These are phyloP conservation scores for Penicillium taxi DNA, from an alignment of 495 filamentous ascomycete genomes.

Conservation along the genomic window DNA sequence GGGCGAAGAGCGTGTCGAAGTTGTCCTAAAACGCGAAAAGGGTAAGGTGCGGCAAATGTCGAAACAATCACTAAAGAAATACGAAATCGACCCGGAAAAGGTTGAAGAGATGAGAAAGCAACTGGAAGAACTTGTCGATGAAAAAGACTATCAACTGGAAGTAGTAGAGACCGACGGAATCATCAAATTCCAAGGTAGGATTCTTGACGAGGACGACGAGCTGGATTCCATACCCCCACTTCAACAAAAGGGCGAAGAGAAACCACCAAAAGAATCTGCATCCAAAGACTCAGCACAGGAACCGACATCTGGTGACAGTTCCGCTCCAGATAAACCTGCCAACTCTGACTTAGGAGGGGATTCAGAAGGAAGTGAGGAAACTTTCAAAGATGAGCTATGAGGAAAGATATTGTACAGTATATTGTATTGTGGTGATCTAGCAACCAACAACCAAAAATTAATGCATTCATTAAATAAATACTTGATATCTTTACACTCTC, in stretches of 20 bases:
- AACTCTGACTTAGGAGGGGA: conserved; percentile 16
- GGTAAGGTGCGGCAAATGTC: conserved; percentile 45
- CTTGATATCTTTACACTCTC: background rate
- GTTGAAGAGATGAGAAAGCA: conserved; percentile 58
- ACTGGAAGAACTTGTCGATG: conserved; percentile 32
- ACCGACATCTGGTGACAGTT: conserved; percentile 8
- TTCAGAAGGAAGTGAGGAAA: conserved; percentile 42
- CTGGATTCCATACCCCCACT: conserved; percentile 10
- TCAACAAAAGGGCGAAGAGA: conserved; percentile 24
- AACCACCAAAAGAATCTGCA: conserved; percentile 4
- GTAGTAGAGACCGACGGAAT: conserved; percentile 38
- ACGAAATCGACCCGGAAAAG: conserved; percentile 59
- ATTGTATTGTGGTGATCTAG: no score
- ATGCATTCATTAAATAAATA: background rate
- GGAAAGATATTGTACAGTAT: conserved; percentile 8
- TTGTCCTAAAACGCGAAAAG: conserved; percentile 49
- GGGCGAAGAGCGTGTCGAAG: conserved; percentile 40
- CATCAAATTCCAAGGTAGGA: conserved; percentile 43
- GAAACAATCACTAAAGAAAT: conserved; percentile 56
- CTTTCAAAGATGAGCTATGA: conserved; percentile 50
- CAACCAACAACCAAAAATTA: background rate
- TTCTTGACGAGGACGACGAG: conserved; percentile 26
- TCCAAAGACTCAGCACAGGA: conserved; percentile 5
- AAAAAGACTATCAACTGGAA: conserved; percentile 44
- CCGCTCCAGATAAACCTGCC: conserved; percentile 7